Conservation (phyloP, 495 filamentous ascomycete genomes). For the Hypoxylon lienhwacheense region DNA sequence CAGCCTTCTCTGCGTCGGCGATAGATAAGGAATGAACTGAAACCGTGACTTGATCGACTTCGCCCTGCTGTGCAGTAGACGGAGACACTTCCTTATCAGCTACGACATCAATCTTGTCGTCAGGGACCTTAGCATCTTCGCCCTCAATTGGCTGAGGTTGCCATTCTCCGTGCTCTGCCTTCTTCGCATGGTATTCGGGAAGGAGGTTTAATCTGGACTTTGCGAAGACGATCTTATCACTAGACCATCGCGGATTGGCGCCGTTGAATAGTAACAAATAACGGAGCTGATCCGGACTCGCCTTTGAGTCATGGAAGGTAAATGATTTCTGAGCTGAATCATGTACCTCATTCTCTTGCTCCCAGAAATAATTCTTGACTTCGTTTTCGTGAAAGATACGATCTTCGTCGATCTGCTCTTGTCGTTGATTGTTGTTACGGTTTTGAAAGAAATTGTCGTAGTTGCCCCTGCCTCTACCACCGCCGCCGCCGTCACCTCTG, state of each 20-base stretch:
- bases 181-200: constrained; percentile 31
- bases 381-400: constrained; percentile 11
- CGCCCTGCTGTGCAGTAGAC: background rate
- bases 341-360: background rate
- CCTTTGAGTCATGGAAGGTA: constrained; percentile 27
- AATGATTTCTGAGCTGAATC: background rate
- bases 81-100: background rate
- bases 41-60: background rate
- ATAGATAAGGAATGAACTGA: background rate
- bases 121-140: background rate
- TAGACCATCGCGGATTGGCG: constrained; percentile 29
- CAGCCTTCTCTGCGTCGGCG: background rate
- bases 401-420: background rate
- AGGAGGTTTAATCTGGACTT: constrained; percentile 27
- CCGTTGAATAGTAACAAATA: constrained; percentile 21
- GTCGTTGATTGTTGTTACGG: background rate
- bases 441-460: constrained; percentile 32
- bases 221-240: constrained; percentile 33
- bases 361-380: constrained; percentile 19
- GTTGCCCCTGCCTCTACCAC: constrained; percentile 19
- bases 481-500: constrained; percentile 28
- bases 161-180: constrained; percentile 33
- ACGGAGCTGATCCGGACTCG: constrained; percentile 11
- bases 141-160: constrained; percentile 5
- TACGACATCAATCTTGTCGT: background rate